phyloP scores from a whole-genome alignment of 805 yeast species.

The Yarrowia sp. region DNA sequence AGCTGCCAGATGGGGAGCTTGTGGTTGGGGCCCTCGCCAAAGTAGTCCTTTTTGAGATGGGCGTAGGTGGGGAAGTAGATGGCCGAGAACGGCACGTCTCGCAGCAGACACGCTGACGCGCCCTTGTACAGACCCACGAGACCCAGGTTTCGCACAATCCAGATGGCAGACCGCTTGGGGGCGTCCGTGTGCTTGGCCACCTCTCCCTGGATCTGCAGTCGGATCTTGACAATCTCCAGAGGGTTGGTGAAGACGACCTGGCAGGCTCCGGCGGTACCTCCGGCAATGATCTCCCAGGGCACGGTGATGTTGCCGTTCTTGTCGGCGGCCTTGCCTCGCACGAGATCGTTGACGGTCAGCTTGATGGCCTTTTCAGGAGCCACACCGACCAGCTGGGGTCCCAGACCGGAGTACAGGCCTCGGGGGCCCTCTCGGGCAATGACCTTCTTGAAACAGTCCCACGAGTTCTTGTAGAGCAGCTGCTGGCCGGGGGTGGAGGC shows the following conservation, averaged over 20 bases:
- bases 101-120: slow-evolving; percentile 83
- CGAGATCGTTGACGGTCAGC: slow-evolving; percentile 88
- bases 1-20: slow-evolving; percentile 82
- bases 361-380: slow-evolving; percentile 99
- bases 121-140: slow-evolving; percentile 89
- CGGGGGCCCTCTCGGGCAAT: slow-evolving; percentile 75
- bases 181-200: slow-evolving; percentile 52
- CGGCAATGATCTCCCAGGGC: slow-evolving; percentile 79
- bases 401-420: slow-evolving; percentile 91
- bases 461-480: slow-evolving; percentile 71
- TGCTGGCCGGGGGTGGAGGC: slow-evolving; percentile 58
- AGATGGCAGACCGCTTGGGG: slow-evolving; percentile 64
- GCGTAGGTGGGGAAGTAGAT: slow-evolving; percentile 98
- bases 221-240: slow-evolving; percentile 90
- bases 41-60: slow-evolving; percentile 81
- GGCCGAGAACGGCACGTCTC: slow-evolving; percentile 97
- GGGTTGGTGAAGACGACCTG: slow-evolving; percentile 97
- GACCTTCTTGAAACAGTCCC: slow-evolving; percentile 86
- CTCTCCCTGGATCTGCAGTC: slow-evolving; percentile 93
- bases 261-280: slow-evolving; percentile 95
- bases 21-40: slow-evolving; percentile 80
- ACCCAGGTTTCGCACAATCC: slow-evolving; percentile 80
- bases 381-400: slow-evolving; percentile 94
- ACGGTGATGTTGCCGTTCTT: slow-evolving; percentile 56
- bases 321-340: slow-evolving; percentile 74